Evolutionary conservation across 306 rosid genomes (phyloP).

Genomic region (Vicia villosa): DNA sequence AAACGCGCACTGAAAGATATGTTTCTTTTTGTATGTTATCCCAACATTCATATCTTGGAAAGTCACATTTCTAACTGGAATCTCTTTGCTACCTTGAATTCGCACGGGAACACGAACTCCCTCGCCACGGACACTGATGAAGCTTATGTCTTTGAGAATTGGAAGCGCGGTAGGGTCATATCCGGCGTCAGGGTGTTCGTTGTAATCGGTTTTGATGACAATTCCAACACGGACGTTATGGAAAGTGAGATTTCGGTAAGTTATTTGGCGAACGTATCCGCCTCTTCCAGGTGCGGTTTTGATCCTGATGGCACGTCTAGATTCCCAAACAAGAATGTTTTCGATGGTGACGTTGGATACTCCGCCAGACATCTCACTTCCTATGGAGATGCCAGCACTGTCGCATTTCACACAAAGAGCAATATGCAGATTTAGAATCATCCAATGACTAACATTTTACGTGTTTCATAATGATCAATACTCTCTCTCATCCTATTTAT

Average conservation of each 20-base stretch:
- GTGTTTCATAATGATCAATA: neutral
- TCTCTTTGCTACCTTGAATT: slow-evolving; percentile 75
- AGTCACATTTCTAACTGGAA: slow-evolving; percentile 70
- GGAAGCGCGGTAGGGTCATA: slow-evolving; percentile 75
- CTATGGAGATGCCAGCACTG: slow-evolving; percentile 94
- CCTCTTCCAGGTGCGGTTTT: slow-evolving; percentile 96
- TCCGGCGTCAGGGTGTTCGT: slow-evolving; percentile 76
- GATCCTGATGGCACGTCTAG: slow-evolving; percentile 89
- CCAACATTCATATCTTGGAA: slow-evolving; percentile 77
- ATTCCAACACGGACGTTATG: slow-evolving; percentile 78
- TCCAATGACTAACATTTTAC: neutral
- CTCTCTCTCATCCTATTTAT: no score
- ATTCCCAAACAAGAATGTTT: slow-evolving; percentile 79
- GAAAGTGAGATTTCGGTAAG: slow-evolving; percentile 67
- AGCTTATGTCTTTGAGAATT: slow-evolving; percentile 66
- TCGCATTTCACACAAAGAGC: slow-evolving; percentile 46
- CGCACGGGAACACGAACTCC: slow-evolving; percentile 86
- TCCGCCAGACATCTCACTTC: slow-evolving; percentile 99
- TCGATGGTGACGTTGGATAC: slow-evolving; percentile 74
- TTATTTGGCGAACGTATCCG: slow-evolving; percentile 67
- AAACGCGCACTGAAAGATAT: slow-evolving; percentile 82
- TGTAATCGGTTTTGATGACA: slow-evolving; percentile 86
- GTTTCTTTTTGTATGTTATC: slow-evolving; percentile 79
- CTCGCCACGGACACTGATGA: slow-evolving; percentile 63
- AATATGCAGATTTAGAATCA: slow-evolving; percentile 10